Evolutionary conservation across 1,284 basidiomycete species (phyloP).

Genomic region (Clitocybe nebularis): DNA sequence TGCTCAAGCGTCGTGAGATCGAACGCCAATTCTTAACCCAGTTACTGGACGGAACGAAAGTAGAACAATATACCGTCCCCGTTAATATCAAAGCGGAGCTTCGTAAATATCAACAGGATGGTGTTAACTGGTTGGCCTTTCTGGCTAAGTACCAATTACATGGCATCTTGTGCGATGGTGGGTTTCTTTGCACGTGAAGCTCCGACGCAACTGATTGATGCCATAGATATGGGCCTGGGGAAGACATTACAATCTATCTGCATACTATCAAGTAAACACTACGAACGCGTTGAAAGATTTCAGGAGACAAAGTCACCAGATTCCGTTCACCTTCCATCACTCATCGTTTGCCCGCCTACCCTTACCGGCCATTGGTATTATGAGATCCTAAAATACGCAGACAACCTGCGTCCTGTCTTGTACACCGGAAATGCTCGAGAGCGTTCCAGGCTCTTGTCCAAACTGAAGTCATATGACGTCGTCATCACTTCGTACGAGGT

Average conservation of each 20-base stretch:
- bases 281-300: conserved; percentile 76
- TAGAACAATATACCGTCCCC: conserved; percentile 88
- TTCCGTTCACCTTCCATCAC: conserved; percentile 84
- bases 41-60: conserved; percentile 91
- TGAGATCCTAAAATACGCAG: conserved; percentile 92
- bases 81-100: conserved; percentile 91
- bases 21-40: conserved; percentile 94
- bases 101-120: conserved; percentile 97
- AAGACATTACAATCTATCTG: conserved; percentile 99
- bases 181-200: conserved; percentile 21
- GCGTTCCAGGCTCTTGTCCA: conserved; percentile 67
- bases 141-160: conserved; percentile 96
- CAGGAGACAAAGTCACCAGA: conserved; percentile 73
- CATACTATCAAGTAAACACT: conserved; percentile 92
- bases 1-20: conserved; percentile 83
- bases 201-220: conserved; percentile 6
- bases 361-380: conserved; percentile 99
- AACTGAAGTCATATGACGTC: conserved; percentile 74
- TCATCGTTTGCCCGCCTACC: conserved; percentile 96
- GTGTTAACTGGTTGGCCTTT: conserved; percentile 99
- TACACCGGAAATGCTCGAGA: conserved; percentile 92
- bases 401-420: conserved; percentile 80
- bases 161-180: conserved; percentile 96
- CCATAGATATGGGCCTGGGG: conserved; percentile 93
- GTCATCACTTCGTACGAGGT: conserved; percentile 98